Base-by-base conservation (phyloP, 805 yeast genomes). In the Grigorovia jiainica region DNA sequence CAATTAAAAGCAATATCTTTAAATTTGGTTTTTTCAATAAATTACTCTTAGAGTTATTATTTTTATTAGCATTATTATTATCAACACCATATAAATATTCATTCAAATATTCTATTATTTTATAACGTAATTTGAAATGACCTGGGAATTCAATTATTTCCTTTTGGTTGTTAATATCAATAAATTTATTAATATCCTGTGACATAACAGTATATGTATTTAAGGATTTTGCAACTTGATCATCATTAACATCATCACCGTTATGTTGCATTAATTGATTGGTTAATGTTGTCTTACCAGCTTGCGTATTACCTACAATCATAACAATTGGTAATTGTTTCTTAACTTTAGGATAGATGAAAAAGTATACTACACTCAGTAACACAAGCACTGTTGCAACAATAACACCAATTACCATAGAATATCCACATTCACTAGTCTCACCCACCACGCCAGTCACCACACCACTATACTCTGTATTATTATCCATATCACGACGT, bases 111-210 rank as follows among this genome's bases (percentile, higher is more conserved):
- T 27, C 31, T 10, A 13, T 27, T 4, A 27, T 27, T 15, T 27
- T 64, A 43, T 76, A 74, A 41, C 73, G 75, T 50, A 89, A 75
- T 61, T 86, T 87, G 43, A 73, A 65, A 63, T 83, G 87, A n/a
- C 97, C 96, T 2, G 98, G 98, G 47, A 78, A 78, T 54, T 90
- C 97, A 40, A 82, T 70, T 32, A 89, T 59, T 46, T 71, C 31
- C 3, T 13, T 75, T 54, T 66, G 72, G 43, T 60, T 69, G 50
- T 55, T 63, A 38, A 47, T 65, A 7, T 53, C 48, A 7, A 60
- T 64, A 5, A 63, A 60, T 19, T 54, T 43, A 52, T 67, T 74
- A n/a, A 73, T 67, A 40, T 68, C 73, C 46, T 73, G 75, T 0
- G 82, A 74, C 38, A 67, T 72, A 2, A 78, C 79, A 2, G 77